phyloP scores from a whole-genome alignment of 345 rosid species.

The Nephelium lappaceum region DNA sequence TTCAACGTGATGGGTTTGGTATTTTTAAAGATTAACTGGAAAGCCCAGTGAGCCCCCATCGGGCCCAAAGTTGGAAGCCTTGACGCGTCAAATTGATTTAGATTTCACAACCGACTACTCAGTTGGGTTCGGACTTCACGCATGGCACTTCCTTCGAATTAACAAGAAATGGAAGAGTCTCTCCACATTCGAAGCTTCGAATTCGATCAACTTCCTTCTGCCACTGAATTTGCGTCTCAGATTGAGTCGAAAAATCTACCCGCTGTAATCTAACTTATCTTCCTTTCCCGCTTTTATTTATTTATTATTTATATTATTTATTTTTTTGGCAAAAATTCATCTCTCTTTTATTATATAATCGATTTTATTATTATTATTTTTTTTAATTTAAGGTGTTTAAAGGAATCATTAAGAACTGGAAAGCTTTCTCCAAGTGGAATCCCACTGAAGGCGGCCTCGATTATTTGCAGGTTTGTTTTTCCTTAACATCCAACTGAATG shows the following conservation, averaged over 20 bases:
- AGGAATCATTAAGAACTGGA: slow-evolving; percentile 64
- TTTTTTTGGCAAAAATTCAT: background rate
- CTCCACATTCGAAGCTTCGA: slow-evolving; percentile 46
- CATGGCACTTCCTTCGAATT: background rate
- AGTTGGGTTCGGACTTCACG: background rate
- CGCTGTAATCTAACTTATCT: slow-evolving; percentile 41
- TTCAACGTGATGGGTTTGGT: background rate
- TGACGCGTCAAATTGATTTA: background rate
- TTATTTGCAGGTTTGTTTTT: slow-evolving; percentile 74
- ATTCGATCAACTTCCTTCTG: slow-evolving; percentile 54
- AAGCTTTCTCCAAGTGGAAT: slow-evolving; percentile 69
- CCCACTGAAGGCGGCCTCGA: slow-evolving; percentile 72
- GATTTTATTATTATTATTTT: background rate
- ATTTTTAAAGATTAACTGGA: background rate
- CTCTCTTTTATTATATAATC: background rate
- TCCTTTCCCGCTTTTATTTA: background rate
- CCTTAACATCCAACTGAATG: slow-evolving; percentile 4
- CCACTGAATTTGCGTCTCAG: slow-evolving; percentile 52
- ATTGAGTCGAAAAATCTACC: slow-evolving; percentile 74
- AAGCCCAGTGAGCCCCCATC: background rate
- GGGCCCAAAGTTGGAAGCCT: background rate
- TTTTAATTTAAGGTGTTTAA: slow-evolving; percentile 49
- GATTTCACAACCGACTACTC: background rate
- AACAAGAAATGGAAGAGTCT: slow-evolving; percentile 33
- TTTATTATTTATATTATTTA: too few species aligned